These are phyloP conservation scores for Hypoxylon subgilvum DNA, from an alignment of 495 filamentous ascomycete genomes.

Conservation along the genomic window DNA sequence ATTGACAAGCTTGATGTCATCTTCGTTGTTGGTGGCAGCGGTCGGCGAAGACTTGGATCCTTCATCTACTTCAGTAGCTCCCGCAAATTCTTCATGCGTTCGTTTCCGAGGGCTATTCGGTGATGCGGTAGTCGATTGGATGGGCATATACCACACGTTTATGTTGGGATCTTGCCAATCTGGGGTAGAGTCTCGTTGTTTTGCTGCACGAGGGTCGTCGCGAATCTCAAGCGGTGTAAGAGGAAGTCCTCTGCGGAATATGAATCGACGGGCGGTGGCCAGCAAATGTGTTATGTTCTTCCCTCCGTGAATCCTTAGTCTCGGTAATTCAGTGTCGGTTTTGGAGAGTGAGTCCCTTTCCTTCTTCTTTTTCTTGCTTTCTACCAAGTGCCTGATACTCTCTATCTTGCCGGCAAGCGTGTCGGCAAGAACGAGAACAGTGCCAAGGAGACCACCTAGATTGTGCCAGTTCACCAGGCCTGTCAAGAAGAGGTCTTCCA, in stretches of 20 bases:
- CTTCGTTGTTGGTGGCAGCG: constrained; percentile 28
- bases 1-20: constrained; percentile 60
- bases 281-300: constrained; percentile 78
- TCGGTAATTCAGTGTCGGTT: constrained; percentile 27
- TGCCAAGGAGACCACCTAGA: constrained; percentile 80
- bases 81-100: constrained; percentile 63
- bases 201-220: constrained; percentile 40
- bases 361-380: constrained; percentile 41
- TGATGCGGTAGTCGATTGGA: constrained; percentile 45
- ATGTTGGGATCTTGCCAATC: constrained; percentile 77
- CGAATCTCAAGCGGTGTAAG: constrained; percentile 69
- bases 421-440: constrained; percentile 84
- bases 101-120: constrained; percentile 60
- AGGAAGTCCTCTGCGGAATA: constrained; percentile 85
- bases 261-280: constrained; percentile 81
- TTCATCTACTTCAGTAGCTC: constrained; percentile 10
- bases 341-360: constrained; percentile 31
- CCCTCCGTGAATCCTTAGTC: constrained; percentile 75
- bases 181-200: constrained; percentile 49
- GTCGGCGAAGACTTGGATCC: background rate
- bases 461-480: constrained; percentile 76
- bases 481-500: constrained; percentile 79
- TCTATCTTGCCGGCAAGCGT: constrained; percentile 44
- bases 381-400: constrained; percentile 21
- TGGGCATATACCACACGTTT: constrained; percentile 79